Percentiles rank a stretch among this genome's conserved stretches.
These are phyloP conservation scores for Kwoniella bestiolae DNA, from an alignment of 768 basidiomycete species.

Conservation along the genomic window DNA sequence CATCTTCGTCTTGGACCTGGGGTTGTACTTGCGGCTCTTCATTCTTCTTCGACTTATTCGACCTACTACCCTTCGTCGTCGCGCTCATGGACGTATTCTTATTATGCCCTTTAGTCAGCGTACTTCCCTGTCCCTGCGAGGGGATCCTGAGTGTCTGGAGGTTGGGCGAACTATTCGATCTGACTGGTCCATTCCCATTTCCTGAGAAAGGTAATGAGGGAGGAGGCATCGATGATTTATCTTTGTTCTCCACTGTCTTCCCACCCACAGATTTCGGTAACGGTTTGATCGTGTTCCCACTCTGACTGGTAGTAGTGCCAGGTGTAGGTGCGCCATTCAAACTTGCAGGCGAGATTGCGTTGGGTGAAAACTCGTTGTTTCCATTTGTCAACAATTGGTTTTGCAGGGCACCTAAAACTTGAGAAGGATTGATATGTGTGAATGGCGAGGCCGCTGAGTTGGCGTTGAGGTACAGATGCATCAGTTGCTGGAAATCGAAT, in stretches of 20 bases:
- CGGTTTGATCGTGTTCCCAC: slow-evolving; percentile 36
- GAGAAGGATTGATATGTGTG: slow-evolving; percentile 80
- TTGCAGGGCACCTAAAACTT: slow-evolving; percentile 64
- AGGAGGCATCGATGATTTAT: slow-evolving; percentile 14
- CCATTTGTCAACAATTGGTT: slow-evolving; percentile 53
- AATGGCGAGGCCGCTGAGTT: slow-evolving; percentile 53
- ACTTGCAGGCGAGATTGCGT: slow-evolving; percentile 58
- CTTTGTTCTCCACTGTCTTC: slow-evolving; percentile 27
- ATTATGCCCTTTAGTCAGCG: slow-evolving; percentile 15
- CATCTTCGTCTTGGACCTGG: background rate
- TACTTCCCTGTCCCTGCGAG: background rate
- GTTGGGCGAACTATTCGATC: slow-evolving; percentile 54
- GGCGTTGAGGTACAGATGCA: slow-evolving; percentile 57
- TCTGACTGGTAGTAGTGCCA: background rate
- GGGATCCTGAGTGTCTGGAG: slow-evolving; percentile 41
- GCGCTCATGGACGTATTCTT: slow-evolving; percentile 26
- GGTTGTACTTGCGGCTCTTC: too few species aligned
- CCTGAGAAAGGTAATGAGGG: slow-evolving; percentile 13
- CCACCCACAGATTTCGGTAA: slow-evolving; percentile 50
- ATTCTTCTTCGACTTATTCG: background rate
- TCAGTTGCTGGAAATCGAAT: slow-evolving; percentile 57
- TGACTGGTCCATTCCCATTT: slow-evolving; percentile 25
- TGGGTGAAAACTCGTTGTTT: slow-evolving; percentile 63
- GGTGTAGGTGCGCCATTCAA: slow-evolving; percentile 23
- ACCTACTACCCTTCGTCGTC: too few species aligned